Base-by-base conservation (phyloP, 805 yeast genomes). In the Yarrowia phangngaensis region DNA sequence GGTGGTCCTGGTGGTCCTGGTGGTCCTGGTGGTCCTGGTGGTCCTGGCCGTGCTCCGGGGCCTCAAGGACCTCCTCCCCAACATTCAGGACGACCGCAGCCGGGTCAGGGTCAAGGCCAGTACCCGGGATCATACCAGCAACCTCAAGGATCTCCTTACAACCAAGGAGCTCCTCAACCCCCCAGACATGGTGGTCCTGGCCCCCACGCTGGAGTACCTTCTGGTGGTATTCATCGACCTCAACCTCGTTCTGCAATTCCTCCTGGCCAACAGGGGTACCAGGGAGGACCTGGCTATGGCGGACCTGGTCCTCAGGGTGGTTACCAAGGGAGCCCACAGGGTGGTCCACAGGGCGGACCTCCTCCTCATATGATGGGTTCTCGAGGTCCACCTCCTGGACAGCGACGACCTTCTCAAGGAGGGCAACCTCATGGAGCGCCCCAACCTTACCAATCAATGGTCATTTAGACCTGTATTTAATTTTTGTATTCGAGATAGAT, bases 391-490 rank as follows among this genome's bases (percentile, higher is more conserved):
- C 50, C 50, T 23, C 50, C 50, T 17, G 40, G 40, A 4, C 40
- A 34, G 40, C 45, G 27, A 32, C 45, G 45, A 6, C 45, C 45
- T 24, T 29, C 38, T 13, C 41, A 23, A 19, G 50, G 50, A 20
- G 28, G 20, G 1, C 29, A 26, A 13, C 29, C 40, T 15, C 49
- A 20, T 15, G 49, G 36, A 40, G 36, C 27, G 48, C 13, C 45
- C 9, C 30, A 24, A 45, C 45, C 41, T 20, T 41, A 41, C 48
- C 48, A 29, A 29, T 41, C 48, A 27, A 41, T 41, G 48, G 48
- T 41, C 17, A 41, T 41, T 12, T 41, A 41, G 48, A 6, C 8
- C 22, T 29, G 48, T 29, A 41, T 41, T 29, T 30, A 41, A 41
- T 29, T 26, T 40, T 29, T 29, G 48, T 41, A 30, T 23, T 41